Conservation (phyloP, 345 rosid species). For the Noccaea bulbosa region DNA sequence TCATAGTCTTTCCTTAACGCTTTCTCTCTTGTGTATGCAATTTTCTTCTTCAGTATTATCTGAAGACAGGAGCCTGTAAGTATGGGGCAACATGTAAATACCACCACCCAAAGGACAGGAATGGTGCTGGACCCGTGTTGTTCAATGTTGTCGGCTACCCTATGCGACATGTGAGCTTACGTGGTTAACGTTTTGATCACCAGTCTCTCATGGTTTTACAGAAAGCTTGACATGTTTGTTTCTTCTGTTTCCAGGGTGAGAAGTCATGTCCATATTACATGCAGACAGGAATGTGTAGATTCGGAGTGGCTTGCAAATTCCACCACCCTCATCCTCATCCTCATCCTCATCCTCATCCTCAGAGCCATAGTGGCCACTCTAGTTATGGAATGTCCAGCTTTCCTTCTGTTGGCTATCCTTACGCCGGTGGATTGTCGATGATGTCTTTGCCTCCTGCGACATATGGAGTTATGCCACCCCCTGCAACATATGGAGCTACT, state of each 20-base stretch:
- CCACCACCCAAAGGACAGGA: slow-evolving; percentile 87
- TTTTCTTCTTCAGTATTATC: slow-evolving; percentile 59
- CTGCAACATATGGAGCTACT: slow-evolving; percentile 51
- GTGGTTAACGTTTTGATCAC: not conserved
- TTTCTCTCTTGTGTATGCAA: slow-evolving; percentile 25
- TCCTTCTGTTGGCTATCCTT: slow-evolving; percentile 61
- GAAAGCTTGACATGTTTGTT: slow-evolving; percentile 1
- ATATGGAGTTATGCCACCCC: slow-evolving; percentile 48
- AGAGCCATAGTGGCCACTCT: slow-evolving; percentile 45
- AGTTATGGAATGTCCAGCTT: slow-evolving; percentile 51
- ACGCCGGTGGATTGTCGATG: slow-evolving; percentile 58
- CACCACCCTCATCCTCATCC: slow-evolving; percentile 71
- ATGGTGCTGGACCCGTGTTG: slow-evolving; percentile 79
- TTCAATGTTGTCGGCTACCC: slow-evolving; percentile 75
- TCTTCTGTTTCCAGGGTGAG: slow-evolving; percentile 56
- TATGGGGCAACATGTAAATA: slow-evolving; percentile 83
- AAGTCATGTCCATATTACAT: slow-evolving; percentile 80
- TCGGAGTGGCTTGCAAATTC: slow-evolving; percentile 81
- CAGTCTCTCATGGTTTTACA: not conserved
- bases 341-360: slow-evolving; percentile 61
- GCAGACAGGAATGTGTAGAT: slow-evolving; percentile 77
- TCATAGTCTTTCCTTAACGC: slow-evolving; percentile 13
- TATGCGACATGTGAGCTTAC: slow-evolving; percentile 63
- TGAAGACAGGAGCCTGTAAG: slow-evolving; percentile 89
- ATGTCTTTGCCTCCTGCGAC: slow-evolving; percentile 64